A percentile compares a stretch with the other conserved stretches of the same genome.
Evolutionary conservation across 164 flowering plant species (phyloP).

Genomic region (Aristolochia californica): DNA sequence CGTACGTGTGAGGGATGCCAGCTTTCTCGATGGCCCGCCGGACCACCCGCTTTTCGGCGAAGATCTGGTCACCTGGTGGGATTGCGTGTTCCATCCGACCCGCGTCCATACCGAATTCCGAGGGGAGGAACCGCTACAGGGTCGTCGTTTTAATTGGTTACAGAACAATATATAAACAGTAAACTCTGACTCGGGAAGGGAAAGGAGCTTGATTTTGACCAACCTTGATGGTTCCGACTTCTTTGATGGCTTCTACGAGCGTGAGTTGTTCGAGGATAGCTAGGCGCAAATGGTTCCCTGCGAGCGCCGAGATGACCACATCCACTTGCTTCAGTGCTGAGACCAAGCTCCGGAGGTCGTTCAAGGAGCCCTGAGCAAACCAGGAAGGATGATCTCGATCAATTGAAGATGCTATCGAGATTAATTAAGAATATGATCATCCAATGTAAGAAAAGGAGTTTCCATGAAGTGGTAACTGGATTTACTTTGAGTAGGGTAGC

Average conservation of each 20-base stretch:
- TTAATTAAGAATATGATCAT: no score
- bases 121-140: constrained; percentile 21
- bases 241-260: constrained; percentile 60
- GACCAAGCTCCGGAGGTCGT: constrained; percentile 46
- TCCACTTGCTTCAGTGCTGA: constrained; percentile 48
- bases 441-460: no score
- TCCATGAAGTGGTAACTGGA: no score
- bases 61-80: constrained; percentile 17
- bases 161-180: background rate
- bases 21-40: constrained; percentile 20
- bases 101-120: constrained; percentile 33
- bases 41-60: constrained; percentile 16
- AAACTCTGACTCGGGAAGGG: background rate
- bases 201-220: background rate
- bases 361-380: constrained; percentile 23
- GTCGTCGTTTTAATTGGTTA: background rate
- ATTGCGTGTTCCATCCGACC: constrained; percentile 24
- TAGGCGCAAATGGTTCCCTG: constrained; percentile 54
- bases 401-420: no score
- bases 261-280: constrained; percentile 44
- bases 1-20: constrained; percentile 19
- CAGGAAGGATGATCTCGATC: no score
- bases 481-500: constrained; percentile 15
- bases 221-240: constrained; percentile 61
- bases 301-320: constrained; percentile 49